Evolutionary conservation across 2,329 filamentous ascomycete genomes (phyloP), one percentile per base, ranked within the genome.

Genomic region (Pezicula rhizophila): DNA sequence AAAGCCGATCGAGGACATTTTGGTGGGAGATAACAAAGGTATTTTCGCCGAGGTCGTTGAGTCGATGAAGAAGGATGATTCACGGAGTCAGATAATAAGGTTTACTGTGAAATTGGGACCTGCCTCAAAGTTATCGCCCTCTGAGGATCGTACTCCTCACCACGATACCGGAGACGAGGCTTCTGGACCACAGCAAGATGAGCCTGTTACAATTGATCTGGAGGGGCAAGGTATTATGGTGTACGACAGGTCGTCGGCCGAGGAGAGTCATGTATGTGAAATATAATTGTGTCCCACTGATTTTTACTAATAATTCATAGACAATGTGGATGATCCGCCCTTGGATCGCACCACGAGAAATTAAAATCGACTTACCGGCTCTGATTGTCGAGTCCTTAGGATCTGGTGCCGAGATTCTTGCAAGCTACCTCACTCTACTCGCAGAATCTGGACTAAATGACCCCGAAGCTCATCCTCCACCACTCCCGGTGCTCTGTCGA

Each of bases 311-410:
- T 57, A 52, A 42, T 42, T 51, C 56, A 47, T 60, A 96, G 89
- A 95, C 89, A 15, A 99, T 99, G 95, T 99, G 93, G 93, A 99
- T 99, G 90, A 82, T 99, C 58, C 87, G 93, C 56, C 93, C 92
- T 2, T 95, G 90, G 69, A 84, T 90, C 37, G 79, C 85, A 37
- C 87, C 92, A 5, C 82, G 90, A 57, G 91, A 97, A 72, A 89
- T 99, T 63, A 95, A 95, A 55, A 97, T 99, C 59, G 93, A 97
- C 65, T 79, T 99, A 6, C 92, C 95, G 14, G 76, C 82, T 49
- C 73, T 96, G 25, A 84, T 99, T 52, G 91, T 97, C 45, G 91
- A 97, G 61, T 92, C 91, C 2, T 77, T 99, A 14, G 93, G 93
- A 34, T 91, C 95, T 25, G 93, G 93, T 35, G 95, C 93, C 44